A percentile compares a stretch with the other conserved stretches of the same genome.
Evolutionary conservation across 371 early-diverging fungal genomes (phyloP).

Genomic region (Dentiscutata heterogama): DNA sequence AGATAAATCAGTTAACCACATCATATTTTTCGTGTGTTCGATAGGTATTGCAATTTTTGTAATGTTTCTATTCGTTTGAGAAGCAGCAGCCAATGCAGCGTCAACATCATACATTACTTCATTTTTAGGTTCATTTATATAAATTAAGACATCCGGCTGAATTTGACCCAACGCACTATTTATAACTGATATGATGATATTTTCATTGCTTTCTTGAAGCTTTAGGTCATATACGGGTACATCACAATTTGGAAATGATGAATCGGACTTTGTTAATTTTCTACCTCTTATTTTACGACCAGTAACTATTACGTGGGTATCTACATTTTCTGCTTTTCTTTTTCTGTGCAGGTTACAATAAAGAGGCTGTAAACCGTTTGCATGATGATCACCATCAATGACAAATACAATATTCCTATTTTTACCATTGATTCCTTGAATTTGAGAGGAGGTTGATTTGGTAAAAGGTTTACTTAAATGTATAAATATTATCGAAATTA

Average conservation of each 20-base stretch:
- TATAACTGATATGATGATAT: neutral
- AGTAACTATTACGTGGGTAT: neutral
- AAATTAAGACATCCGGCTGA: conserved; percentile 50
- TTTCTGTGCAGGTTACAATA: conserved; percentile 50
- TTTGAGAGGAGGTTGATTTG: too few relatives aligned
- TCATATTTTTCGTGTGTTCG: conserved; percentile 59
- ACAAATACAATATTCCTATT: neutral
- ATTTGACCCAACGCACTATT: conserved; percentile 37
- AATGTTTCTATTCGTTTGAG: conserved; percentile 33
- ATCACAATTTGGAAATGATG: neutral
- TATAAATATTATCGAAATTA: too few relatives aligned
- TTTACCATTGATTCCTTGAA: too few relatives aligned
- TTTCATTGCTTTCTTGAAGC: neutral
- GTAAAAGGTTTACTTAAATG: too few relatives aligned
- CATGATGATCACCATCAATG: conserved; percentile 53
- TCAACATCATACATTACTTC: conserved; percentile 48
- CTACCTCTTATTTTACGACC: conserved; percentile 10
- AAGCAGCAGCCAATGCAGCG: conserved; percentile 44
- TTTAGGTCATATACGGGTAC: conserved; percentile 14
- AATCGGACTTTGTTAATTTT: neutral
- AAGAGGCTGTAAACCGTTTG: conserved; percentile 56
- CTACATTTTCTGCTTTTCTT: neutral
- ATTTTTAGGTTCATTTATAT: conserved; percentile 47
- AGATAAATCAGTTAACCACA: conserved; percentile 62
- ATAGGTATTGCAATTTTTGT: conserved; percentile 60